Percentiles rank a stretch among this genome's conserved stretches.
Evolutionary conservation across 257 asterid species (phyloP).

Genomic region (Solanum dulcamara): DNA sequence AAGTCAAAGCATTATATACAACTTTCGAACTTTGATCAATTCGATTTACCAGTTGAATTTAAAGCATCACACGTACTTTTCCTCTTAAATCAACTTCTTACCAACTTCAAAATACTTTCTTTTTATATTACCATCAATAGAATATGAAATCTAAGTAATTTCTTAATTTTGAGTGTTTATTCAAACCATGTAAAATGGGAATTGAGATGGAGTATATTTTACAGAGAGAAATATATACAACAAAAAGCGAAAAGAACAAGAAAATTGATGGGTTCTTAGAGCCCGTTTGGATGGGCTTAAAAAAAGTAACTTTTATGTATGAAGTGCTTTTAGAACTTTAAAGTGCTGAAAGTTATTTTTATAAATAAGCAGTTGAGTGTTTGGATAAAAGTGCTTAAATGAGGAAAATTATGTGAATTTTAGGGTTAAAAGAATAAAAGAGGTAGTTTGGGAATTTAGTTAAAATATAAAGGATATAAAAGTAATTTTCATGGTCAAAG

Average conservation of each 20-base stretch:
- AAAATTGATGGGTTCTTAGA: background rate
- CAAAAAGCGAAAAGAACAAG: background rate
- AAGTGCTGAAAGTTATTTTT: no score
- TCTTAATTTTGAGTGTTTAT: background rate
- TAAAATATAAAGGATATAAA: no score
- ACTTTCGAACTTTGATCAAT: background rate
- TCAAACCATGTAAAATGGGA: background rate
- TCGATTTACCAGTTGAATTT: background rate
- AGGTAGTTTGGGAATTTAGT: no score
- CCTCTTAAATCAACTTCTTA: background rate
- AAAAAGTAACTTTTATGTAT: no score
- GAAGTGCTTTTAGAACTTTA: no score
- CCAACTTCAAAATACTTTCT: background rate
- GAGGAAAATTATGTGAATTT: no score
- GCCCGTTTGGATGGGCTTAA: no score
- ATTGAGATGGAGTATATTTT: background rate
- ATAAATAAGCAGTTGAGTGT: no score
- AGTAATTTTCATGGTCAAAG: no score
- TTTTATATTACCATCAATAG: background rate
- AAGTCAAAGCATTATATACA: background rate
- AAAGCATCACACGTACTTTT: background rate
- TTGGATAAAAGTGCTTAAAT: no score
- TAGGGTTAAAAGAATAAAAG: no score
- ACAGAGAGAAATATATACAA: background rate
- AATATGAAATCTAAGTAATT: background rate